These are phyloP conservation scores for Trichophyton schoenleinii DNA, from an alignment of 2,329 filamentous ascomycete species.

Conservation along the genomic window DNA sequence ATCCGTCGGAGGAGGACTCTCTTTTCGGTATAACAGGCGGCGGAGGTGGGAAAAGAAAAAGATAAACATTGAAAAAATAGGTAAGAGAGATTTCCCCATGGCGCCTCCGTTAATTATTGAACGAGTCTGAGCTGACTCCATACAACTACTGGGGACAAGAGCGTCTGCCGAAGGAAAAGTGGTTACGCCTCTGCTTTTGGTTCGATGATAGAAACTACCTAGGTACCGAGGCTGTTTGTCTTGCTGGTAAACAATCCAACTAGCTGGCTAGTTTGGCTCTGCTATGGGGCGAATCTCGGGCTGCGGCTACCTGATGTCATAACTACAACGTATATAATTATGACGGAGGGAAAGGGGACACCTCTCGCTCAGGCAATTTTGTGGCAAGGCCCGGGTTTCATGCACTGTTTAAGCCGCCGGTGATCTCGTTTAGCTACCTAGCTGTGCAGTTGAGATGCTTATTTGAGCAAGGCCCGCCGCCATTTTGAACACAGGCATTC, in stretches of 20 bases:
- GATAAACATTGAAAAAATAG: background rate
- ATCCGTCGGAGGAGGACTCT: slow-evolving; percentile 3
- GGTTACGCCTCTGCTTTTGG: background rate
- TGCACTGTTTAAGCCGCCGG: slow-evolving; percentile 1
- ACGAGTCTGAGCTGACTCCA: background rate
- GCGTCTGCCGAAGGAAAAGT: background rate
- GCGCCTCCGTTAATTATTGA: background rate
- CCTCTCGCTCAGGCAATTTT: background rate
- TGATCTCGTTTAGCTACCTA: background rate
- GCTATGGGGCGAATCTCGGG: background rate
- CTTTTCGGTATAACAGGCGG: slow-evolving; percentile 4
- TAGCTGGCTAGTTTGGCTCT: too few relatives aligned
- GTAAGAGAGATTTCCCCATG: background rate
- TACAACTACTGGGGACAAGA: background rate
- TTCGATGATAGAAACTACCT: background rate
- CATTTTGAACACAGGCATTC: background rate
- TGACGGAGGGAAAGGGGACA: background rate
- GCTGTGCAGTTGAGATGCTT: background rate
- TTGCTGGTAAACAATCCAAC: too few relatives aligned
- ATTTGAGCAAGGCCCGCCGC: background rate
- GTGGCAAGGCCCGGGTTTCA: background rate
- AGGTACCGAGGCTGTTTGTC: background rate
- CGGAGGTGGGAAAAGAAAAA: too few relatives aligned
- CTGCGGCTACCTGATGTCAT: background rate
- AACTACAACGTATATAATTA: background rate